A percentile compares a stretch with the other conserved stretches of the same genome.
Evolutionary conservation across 140 eudicot genomes (phyloP).

Genomic region (Oenanthe javanica): DNA sequence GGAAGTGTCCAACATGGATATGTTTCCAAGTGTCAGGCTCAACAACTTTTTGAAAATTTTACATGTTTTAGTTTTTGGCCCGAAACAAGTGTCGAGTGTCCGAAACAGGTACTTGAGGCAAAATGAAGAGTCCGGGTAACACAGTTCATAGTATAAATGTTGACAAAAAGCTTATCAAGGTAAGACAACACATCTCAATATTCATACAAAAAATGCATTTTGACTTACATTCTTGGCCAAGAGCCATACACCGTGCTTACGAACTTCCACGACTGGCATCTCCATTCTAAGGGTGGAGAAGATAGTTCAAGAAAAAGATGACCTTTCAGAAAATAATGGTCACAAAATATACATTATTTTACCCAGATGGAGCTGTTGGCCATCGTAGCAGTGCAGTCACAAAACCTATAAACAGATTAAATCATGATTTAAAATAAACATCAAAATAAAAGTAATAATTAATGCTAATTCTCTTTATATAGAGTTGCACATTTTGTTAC

Average conservation of each 20-base stretch:
- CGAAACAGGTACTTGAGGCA: no score
- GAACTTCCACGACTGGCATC: conserved; percentile 97
- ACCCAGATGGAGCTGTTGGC: conserved; percentile 99
- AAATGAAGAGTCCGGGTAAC: no score
- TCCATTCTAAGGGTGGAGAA: conserved; percentile 58
- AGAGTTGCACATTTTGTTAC: background rate
- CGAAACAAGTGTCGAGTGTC: no score
- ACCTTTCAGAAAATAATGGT: conserved; percentile 15
- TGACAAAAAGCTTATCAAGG: background rate
- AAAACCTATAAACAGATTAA: conserved; percentile 39
- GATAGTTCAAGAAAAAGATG: conserved; percentile 19
- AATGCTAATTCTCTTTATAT: background rate
- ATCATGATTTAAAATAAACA: background rate
- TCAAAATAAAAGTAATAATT: background rate
- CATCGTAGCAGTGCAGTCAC: conserved; percentile 89
- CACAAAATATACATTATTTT: conserved; percentile 23
- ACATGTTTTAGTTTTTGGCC: no score
- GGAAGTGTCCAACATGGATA: no score
- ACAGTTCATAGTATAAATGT: background rate
- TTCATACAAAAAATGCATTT: background rate
- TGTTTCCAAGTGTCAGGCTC: no score
- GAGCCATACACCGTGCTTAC: conserved; percentile 92
- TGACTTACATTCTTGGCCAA: conserved; percentile 85
- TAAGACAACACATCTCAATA: background rate
- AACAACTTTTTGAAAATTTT: no score